phyloP scores from a whole-genome alignment of 352 stramenopile species.

The Aphanomyces cochlioides region DNA sequence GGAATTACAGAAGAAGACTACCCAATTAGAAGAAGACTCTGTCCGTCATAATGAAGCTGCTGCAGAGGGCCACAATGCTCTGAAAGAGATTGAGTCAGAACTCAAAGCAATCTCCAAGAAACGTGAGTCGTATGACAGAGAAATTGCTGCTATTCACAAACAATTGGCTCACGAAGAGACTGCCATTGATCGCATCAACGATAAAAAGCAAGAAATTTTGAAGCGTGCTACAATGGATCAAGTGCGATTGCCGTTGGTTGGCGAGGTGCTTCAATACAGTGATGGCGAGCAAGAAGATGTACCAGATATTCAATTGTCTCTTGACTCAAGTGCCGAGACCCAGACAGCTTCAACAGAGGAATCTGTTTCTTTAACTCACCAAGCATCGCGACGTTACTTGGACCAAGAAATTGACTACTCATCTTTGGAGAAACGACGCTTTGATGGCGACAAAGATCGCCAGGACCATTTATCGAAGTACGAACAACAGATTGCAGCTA shows the following conservation, averaged over 20 bases:
- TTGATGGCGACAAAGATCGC: conserved; percentile 81
- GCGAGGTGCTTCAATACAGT: conserved; percentile 28
- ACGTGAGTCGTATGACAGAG: conserved; percentile 63
- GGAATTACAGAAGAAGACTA: conserved; percentile 44
- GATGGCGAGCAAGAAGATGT: conserved; percentile 29
- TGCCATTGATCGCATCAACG: conserved; percentile 87
- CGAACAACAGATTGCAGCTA: conserved; percentile 57
- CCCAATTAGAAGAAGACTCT: conserved; percentile 70
- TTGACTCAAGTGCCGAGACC: conserved; percentile 8
- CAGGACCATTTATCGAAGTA: conserved; percentile 73
- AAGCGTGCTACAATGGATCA: conserved; percentile 94
- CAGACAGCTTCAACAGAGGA: neutral
- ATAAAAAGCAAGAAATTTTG: conserved; percentile 93
- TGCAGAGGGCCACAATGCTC: conserved; percentile 32
- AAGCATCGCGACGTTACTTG: conserved; percentile 43
- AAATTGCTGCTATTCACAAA: conserved; percentile 71
- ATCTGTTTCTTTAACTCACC: conserved; percentile 43
- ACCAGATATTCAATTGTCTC: conserved; percentile 61
- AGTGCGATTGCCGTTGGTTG: conserved; percentile 84
- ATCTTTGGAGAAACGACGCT: conserved; percentile 62
- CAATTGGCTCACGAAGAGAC: conserved; percentile 86
- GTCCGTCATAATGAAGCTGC: conserved; percentile 48
- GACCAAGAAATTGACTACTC: conserved; percentile 89
- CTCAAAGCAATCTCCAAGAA: conserved; percentile 58
- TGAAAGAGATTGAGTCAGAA: conserved; percentile 52